Evolutionary conservation across 345 rosid genomes (phyloP).

Genomic region (Lepidium africanum): DNA sequence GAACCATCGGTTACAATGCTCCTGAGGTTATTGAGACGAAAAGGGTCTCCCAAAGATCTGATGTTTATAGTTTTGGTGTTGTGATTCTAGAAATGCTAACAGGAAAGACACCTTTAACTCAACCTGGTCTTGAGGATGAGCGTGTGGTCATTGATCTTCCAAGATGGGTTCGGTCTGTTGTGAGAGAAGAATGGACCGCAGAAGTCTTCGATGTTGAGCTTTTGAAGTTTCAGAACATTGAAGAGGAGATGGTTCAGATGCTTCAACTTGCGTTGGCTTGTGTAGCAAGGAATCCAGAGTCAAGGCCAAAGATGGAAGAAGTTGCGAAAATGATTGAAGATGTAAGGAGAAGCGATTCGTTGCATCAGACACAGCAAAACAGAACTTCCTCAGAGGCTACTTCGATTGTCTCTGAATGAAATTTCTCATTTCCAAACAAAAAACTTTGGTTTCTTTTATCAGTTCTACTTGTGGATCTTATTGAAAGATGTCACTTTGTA

Average conservation of each 20-base stretch:
- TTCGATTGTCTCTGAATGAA: constrained; percentile 36
- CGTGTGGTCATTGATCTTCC: constrained; percentile 55
- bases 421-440: not conserved
- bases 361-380: constrained; percentile 22
- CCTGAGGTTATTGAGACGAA: constrained; percentile 67
- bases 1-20: constrained; percentile 60
- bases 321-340: constrained; percentile 59
- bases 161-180: constrained; percentile 83
- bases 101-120: constrained; percentile 59
- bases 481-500: not conserved
- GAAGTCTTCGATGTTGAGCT: constrained; percentile 86
- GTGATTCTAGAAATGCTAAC: constrained; percentile 76
- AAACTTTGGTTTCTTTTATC: not conserved
- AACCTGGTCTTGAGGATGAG: constrained; percentile 46
- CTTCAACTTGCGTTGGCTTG: constrained; percentile 70
- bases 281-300: constrained; percentile 49
- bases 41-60: constrained; percentile 55
- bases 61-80: constrained; percentile 82
- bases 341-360: constrained; percentile 41
- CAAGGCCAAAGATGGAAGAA: constrained; percentile 62
- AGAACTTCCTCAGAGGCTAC: constrained; percentile 53
- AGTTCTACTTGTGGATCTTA: not conserved
- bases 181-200: constrained; percentile 84
- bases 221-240: constrained; percentile 45
- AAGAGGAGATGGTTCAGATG: constrained; percentile 90